A percentile compares a stretch with the other conserved stretches of the same genome.
These are phyloP conservation scores for Piedraia hortae DNA, from an alignment of 2,329 filamentous ascomycete species.

Conservation along the genomic window DNA sequence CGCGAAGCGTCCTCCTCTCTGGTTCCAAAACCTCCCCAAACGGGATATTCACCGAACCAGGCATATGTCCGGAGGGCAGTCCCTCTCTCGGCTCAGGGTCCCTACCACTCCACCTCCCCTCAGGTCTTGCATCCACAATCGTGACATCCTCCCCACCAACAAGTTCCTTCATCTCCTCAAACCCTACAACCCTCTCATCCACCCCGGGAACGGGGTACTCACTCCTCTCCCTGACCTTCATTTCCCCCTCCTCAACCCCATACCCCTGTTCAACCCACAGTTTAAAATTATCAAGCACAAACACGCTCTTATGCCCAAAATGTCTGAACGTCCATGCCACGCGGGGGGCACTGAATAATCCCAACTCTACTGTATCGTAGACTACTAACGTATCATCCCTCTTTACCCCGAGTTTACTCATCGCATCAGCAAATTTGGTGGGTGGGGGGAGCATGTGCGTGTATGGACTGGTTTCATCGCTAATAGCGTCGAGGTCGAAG, in stretches of 20 bases:
- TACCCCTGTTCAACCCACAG: conserved; percentile 69
- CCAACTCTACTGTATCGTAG: conserved; percentile 73
- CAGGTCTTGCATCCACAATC: conserved; percentile 62
- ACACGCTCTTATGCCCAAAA: conserved; percentile 71
- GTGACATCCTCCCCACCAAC: conserved; percentile 59
- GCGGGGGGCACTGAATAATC: conserved; percentile 79
- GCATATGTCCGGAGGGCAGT: conserved; percentile 73
- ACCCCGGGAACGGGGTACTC: conserved; percentile 19
- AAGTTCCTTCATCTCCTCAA: conserved; percentile 57
- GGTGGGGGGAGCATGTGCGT: conserved; percentile 85
- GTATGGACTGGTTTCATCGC: conserved; percentile 66
- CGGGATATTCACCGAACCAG: conserved; percentile 59
- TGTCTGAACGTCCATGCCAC: conserved; percentile 80
- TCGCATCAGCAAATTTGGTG: conserved; percentile 57
- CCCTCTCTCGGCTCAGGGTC: conserved; percentile 65
- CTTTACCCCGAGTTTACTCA: conserved; percentile 68
- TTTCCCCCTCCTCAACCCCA: conserved; percentile 52
- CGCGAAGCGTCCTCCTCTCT: conserved; percentile 51
- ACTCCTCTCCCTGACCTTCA: conserved; percentile 20
- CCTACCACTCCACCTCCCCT: conserved; percentile 53
- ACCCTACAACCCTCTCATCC: conserved; percentile 42
- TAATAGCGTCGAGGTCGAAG: conserved; percentile 83
- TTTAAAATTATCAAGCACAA: conserved; percentile 85
- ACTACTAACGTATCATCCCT: conserved; percentile 77
- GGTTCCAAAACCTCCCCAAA: conserved; percentile 58